phyloP scores from a whole-genome alignment of 2,329 filamentous ascomycete genomes.

The Microsporum ferrugineum region DNA sequence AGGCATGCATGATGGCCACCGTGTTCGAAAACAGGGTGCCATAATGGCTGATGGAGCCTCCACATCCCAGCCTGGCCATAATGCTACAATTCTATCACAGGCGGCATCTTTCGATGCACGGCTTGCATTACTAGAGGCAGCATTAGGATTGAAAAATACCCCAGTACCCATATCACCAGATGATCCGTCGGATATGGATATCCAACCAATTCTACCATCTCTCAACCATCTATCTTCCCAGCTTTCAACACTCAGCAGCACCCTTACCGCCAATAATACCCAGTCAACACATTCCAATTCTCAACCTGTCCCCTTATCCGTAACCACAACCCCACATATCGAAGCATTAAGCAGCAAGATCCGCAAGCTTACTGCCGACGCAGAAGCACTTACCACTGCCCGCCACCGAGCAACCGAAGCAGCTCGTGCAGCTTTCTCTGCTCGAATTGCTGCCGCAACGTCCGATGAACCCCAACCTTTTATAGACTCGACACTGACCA shows the following conservation, averaged over 20 bases:
- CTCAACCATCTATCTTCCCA: constrained; percentile 72
- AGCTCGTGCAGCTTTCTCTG: constrained; percentile 32
- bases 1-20: constrained; percentile 4
- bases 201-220: constrained; percentile 65
- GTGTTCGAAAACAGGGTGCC: constrained; percentile 1
- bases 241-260: constrained; percentile 56
- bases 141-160: constrained; percentile 64
- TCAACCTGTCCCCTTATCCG: constrained; percentile 24
- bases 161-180: constrained; percentile 43
- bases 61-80: constrained; percentile 4
- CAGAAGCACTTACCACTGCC: constrained; percentile 33
- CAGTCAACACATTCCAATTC: constrained; percentile 9
- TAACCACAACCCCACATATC: constrained; percentile 28
- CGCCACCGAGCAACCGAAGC: constrained; percentile 34
- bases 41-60: background rate
- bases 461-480: constrained; percentile 28
- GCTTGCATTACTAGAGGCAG: constrained; percentile 64
- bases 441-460: constrained; percentile 25
- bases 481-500: constrained; percentile 20
- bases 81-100: constrained; percentile 54
- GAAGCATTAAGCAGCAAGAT: constrained; percentile 35
- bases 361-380: constrained; percentile 35
- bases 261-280: constrained; percentile 19
- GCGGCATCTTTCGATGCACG: constrained; percentile 80
- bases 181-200: constrained; percentile 40